Evolutionary conservation across 331 rosid species (phyloP), one percentile per base, ranked within the genome.

Genomic region (Quercus lobata): DNA sequence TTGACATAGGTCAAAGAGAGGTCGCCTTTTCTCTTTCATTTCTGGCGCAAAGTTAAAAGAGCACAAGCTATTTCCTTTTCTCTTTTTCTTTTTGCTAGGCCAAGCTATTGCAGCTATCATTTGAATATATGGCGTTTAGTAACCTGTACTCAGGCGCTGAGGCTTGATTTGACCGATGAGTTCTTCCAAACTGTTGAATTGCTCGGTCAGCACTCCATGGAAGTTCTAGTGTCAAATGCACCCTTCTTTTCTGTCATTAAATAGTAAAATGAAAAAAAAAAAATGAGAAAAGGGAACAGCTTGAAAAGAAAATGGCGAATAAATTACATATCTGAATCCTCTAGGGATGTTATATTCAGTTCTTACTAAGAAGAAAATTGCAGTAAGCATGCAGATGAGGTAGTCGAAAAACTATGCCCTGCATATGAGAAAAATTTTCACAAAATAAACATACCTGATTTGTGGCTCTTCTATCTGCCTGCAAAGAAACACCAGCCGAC

Each of bases 201-300:
- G 97, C 98, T 76, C 97, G 85, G 80, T 93, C 98, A 63, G 98
- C 98, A 87, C 98, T 93, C 98, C 98, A 93, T 49, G 98, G 98
- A 84, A 93, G 97, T 76, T 93, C 98, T 44, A 93, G 83, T 76
- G 98, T 93, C 73, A 93, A 72, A 84, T 93, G 98, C 65, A 93
- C 97, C 82, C 98, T 89, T 89, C 98, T 89, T 87, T 80, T 93
- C 98, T 93, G 86, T 77, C 57, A 79, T 71, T 37, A 66, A 86
- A 75, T 66, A 81, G 44, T 60, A 49, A 32, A 73, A 46, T 9
- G 0, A 46, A 10, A 3, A 46, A 46, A 2, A 41, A 32, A 29
- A 29, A 29, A 29, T 65, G 71, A 54, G 65, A 83, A 46, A 77
- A 63, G 18, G 65, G 53, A 24, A 58, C 57, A 82, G 30, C 41